Evolutionary conservation across 2,329 filamentous ascomycete species (phyloP).

Genomic region (Fusarium humuli): DNA sequence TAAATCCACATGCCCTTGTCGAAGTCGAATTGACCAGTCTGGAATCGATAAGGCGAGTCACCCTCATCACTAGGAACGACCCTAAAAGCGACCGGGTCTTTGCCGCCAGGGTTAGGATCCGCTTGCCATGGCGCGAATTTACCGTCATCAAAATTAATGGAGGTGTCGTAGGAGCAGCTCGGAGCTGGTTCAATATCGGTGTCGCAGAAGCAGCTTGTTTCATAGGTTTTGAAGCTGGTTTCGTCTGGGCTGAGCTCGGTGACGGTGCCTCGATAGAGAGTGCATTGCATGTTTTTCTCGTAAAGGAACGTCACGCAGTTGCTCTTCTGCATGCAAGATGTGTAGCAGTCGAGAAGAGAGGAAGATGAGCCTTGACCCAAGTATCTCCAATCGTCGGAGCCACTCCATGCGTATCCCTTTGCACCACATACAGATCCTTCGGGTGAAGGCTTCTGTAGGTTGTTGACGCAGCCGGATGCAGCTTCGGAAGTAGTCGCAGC

Average conservation of each 20-base stretch:
- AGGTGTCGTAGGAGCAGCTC: background rate
- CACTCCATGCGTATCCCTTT: fast-evolving
- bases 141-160: background rate
- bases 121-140: background rate
- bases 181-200: background rate
- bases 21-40: slow-evolving; percentile 2
- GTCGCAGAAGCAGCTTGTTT: slow-evolving; percentile 11
- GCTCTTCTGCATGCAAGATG: background rate
- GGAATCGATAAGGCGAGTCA: background rate
- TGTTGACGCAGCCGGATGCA: background rate
- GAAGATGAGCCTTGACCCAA: background rate
- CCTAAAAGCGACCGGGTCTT: background rate
- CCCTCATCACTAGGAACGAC: background rate
- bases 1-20: slow-evolving; percentile 6
- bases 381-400: background rate
- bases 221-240: background rate
- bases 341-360: background rate
- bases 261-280: background rate
- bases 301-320: background rate
- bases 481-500: background rate
- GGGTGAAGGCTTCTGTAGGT: background rate
- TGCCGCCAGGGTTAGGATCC: background rate
- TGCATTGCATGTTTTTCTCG: background rate
- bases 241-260: background rate
- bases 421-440: background rate